Conservation (phyloP, 305 asterid genomes). For the Fraxinus greggii region DNA sequence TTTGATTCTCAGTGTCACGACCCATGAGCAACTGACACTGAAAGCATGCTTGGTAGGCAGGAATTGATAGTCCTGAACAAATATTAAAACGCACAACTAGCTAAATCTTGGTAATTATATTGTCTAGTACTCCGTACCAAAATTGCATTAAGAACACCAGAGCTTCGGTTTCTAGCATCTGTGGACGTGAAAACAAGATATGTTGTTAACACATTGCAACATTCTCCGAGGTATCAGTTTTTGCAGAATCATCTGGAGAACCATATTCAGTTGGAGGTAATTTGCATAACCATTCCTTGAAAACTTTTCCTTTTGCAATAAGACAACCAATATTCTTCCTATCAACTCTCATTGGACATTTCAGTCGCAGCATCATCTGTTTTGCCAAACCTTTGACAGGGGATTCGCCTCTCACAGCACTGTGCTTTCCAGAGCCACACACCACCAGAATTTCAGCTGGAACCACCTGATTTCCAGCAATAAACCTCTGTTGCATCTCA, state of each 20-base stretch:
- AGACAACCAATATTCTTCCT: slow-evolving; percentile 77
- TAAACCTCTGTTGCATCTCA: slow-evolving; percentile 44
- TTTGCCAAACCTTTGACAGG: slow-evolving; percentile 66
- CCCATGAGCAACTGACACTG: not conserved
- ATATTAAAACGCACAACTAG: not conserved
- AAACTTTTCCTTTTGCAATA: slow-evolving; percentile 58
- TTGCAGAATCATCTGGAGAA: not conserved
- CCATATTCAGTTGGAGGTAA: not conserved
- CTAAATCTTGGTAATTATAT: not conserved
- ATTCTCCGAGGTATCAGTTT: not conserved
- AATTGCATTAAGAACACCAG: not conserved
- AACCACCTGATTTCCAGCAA: slow-evolving; percentile 23
- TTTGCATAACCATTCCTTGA: slow-evolving; percentile 60
- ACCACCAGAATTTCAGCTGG: slow-evolving; percentile 63
- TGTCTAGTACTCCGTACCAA: not conserved
- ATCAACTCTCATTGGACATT: slow-evolving; percentile 79
- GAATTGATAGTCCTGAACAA: not conserved
- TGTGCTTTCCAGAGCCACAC: slow-evolving; percentile 81
- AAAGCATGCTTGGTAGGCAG: not conserved
- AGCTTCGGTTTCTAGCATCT: not conserved
- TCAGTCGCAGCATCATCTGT: slow-evolving; percentile 46
- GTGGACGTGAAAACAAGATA: not conserved
- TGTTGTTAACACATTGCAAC: not conserved
- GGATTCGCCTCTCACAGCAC: slow-evolving; percentile 68
- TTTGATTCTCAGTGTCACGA: not conserved